Evolutionary conservation across 202 grass and related monocot genomes (phyloP), one percentile per base, ranked within the genome.

Genomic region (Setaria viridis): DNA sequence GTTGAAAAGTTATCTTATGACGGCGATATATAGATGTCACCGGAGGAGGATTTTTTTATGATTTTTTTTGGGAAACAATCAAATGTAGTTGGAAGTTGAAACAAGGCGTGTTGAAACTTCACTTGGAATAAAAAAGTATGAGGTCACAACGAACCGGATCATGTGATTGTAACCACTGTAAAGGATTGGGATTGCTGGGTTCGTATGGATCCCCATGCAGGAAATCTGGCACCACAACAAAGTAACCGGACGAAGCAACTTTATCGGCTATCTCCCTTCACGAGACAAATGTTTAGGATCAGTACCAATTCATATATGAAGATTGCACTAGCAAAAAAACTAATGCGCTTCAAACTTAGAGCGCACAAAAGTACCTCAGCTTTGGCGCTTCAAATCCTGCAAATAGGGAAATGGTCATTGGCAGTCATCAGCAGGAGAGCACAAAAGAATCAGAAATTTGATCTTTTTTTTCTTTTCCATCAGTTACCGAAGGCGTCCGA

Each of bases 401-500:
- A 42, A 81, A 62, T 11, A 20, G 37, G n/a, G 15, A 16, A 68
- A 14, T 15, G 48, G 49, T 11, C 58, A 37, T 11, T 35, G 10
- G 10, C 9, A 60, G 57, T 60, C 57, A 11, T 60, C 58, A 57
- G 1, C 55, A 60, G 20, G 19, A 20, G 5, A 21, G 8, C 19
- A 16, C 2, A 49, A 9, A 73, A 16, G 47, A 14, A 66, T 57
- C 57, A 59, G 57, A 25, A 9, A 21, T 3, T 21, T 59, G 56
- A 59, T 59, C 56, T 1, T 21, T 59, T 59, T 4, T 3, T 62
- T 5, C 1, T 25, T 4, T 12, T 12, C 10, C 9, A 62, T 74
- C 70, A 50, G 4, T 64, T 80, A 97, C 92, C 95, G 43, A 50
- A 97, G 74, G 92, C 77, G 51, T 97, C 95, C 72, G 92, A 91